Base-by-base conservation (phyloP, 371 early-diverging fungal species). In the Zychaea mexicana region DNA sequence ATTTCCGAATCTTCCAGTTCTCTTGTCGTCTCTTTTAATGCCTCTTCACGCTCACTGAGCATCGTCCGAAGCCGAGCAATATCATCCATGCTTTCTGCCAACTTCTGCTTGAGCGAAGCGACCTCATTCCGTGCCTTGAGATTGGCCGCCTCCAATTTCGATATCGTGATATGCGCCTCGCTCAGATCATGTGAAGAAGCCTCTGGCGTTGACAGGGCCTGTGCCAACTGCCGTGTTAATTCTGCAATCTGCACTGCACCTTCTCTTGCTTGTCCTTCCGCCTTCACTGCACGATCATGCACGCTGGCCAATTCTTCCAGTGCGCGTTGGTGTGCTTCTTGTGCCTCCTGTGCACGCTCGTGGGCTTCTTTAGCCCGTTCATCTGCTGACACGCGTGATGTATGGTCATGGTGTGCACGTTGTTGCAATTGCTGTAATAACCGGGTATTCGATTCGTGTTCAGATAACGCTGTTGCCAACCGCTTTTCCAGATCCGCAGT, bases 1-100 rank as follows among this genome's bases (percentile, higher is more conserved):
- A 89, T 84, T 63, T 89, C 86, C 27, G 79, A 70, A 49, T 87
- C 85, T 62, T 89, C 89, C 7, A 85, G 61, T 32, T 78, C 78
- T 45, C 81, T 72, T 26, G 74, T 69, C 30, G 80, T 83, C 55
- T 77, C 78, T 32, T 72, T 69, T 5, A 89, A 55, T 6, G 79
- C 59, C 46, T 76, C 74, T 69, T 89, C 87, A 5, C 82, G 74
- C 60, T 85, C 83, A 52, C 66, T 69, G 30, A 87, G 47, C 2
- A 72, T 38, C 10, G 74, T 77, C 47, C 78, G 76, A 15, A 83
- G 68, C 57, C 77, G 65, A 17, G 82, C 78, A 27, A 77, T 72
- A 24, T 79, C 83, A 65, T 86, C 89, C 46, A 79, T 77, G 55
- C 78, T 77, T 54, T 87, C 85, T 0, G 87, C 80, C 27, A 87